Conservation (phyloP, 2,329 filamentous ascomycete genomes). For the Dothidotthia symphoricarpi region DNA sequence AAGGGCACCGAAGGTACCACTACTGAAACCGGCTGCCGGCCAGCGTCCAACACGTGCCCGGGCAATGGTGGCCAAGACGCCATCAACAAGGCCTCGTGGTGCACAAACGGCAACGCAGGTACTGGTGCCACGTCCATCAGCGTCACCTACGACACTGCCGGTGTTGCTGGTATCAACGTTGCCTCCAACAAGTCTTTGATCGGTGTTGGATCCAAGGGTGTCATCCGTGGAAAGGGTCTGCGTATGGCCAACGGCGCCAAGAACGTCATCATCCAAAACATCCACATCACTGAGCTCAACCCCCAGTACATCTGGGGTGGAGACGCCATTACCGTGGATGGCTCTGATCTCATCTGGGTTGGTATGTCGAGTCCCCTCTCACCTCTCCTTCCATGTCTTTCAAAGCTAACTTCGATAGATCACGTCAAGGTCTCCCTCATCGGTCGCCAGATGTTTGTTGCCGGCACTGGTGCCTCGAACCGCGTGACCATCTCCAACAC, state of each 20-base stretch:
- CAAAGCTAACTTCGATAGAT: slow-evolving; percentile 1
- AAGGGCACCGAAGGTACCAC: slow-evolving; percentile 53
- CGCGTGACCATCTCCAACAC: slow-evolving; percentile 59
- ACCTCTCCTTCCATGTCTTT: neutral
- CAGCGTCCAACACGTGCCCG: slow-evolving; percentile 44
- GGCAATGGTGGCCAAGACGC: slow-evolving; percentile 59
- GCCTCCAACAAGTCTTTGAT: slow-evolving; percentile 58
- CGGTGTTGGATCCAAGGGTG: slow-evolving; percentile 51
- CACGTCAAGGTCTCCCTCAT: slow-evolving; percentile 51
- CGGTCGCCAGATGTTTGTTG: slow-evolving; percentile 59
- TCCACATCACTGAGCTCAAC: slow-evolving; percentile 44
- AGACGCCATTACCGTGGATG: slow-evolving; percentile 25
- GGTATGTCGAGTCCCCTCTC: slow-evolving; percentile 8
- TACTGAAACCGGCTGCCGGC: slow-evolving; percentile 56
- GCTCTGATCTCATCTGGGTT: slow-evolving; percentile 24
- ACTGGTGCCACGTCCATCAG: slow-evolving; percentile 46
- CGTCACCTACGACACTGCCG: slow-evolving; percentile 52
- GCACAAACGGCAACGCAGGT: slow-evolving; percentile 54
- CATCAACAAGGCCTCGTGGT: slow-evolving; percentile 58
- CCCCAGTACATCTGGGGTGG: slow-evolving; percentile 32
- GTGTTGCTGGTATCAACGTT: slow-evolving; percentile 50
- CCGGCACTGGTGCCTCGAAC: slow-evolving; percentile 52
- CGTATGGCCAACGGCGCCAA: slow-evolving; percentile 41
- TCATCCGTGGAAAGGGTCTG: slow-evolving; percentile 58
- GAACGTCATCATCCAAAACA: slow-evolving; percentile 52